Evolutionary conservation across 208 protist genomes (phyloP), one percentile per base, ranked within the genome.

Genomic region (Tritrichomonas foetus): DNA sequence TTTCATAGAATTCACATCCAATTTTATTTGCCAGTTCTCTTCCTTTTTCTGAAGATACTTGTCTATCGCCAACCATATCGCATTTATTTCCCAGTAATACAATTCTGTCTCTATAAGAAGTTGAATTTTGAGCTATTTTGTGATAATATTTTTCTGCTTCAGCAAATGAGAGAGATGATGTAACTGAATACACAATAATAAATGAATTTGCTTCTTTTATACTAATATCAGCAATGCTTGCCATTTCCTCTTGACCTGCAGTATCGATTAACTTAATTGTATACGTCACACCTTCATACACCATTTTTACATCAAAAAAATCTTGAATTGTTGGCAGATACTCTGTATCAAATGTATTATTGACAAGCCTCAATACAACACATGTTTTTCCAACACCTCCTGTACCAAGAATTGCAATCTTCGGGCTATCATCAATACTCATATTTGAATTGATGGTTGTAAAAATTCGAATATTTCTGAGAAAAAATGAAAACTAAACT

Each of bases 1-100:
- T 96, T 78, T 97, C 96, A 39, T 96, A 95, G 80, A 97, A 97
- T 44, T 95, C 95, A 80, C 93, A 96, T 39, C 93, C 94, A 94
- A 94, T 95, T 50, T 95, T 50, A 14, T 30, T 36, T 72, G 96
- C 96, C 13, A 53, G 39, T 25, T 25, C 41, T 49, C 20, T 1
- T 14, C 74, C 74, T 44, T 82, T 25, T n/a, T 33, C n/a, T n/a
- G 30, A 2, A n/a, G 36, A 11, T 50, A 82, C 74, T 33, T 20
- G 5, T 82, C 74, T 82, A 11, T 82, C 74, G 20, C 14, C 11
- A 53, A 66, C 47, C 3, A 82, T 36, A 53, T 82, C 74, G 25
- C 74, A 82, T 36, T 47, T 82, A 44, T 82, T 82, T n/a, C 74
- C 74, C 16, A 25, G 27, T 47, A 82, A 36, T 8, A 82, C 74